phyloP scores from a whole-genome alignment of 495 filamentous ascomycete genomes.

The Hypoxylon lienhwacheense region DNA sequence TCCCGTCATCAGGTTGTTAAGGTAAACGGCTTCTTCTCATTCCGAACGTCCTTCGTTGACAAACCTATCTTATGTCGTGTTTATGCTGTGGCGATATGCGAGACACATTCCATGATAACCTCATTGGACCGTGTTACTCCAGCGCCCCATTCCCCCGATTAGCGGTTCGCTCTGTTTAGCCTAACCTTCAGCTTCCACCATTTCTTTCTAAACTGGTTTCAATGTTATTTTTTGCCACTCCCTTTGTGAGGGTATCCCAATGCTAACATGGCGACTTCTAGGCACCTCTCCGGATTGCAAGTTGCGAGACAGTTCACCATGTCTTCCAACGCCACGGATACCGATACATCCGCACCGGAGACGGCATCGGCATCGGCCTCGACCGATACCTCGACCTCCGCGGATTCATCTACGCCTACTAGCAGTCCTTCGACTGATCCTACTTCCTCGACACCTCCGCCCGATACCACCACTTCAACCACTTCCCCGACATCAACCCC shows the following conservation, averaged over 20 bases:
- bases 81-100: slow-evolving; percentile 28
- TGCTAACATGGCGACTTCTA: slow-evolving; percentile 48
- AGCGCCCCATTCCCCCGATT: slow-evolving; percentile 25
- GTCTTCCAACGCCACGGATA: slow-evolving; percentile 49
- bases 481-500: slow-evolving; percentile 31
- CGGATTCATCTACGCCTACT: slow-evolving; percentile 23
- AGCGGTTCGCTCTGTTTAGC: slow-evolving; percentile 22
- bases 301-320: slow-evolving; percentile 47
- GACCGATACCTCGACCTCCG: slow-evolving; percentile 38
- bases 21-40: slow-evolving; percentile 20
- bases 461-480: slow-evolving; percentile 23
- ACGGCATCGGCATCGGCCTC: slow-evolving; percentile 32
- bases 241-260: not conserved
- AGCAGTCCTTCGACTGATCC: slow-evolving; percentile 28
- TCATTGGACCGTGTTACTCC: slow-evolving; percentile 29
- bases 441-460: slow-evolving; percentile 9
- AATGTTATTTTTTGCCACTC: slow-evolving; percentile 15
- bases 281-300: slow-evolving; percentile 40
- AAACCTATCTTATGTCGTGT: too few relatives aligned
- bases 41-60: slow-evolving; percentile 11
- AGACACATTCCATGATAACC: slow-evolving; percentile 36
- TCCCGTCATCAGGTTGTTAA: slow-evolving; percentile 6
- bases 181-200: slow-evolving; percentile 6
- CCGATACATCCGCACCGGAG: slow-evolving; percentile 31
- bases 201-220: slow-evolving; percentile 7